These are phyloP conservation scores for Hebeloma cylindrosporum DNA, from an alignment of 768 basidiomycete species.

Conservation along the genomic window DNA sequence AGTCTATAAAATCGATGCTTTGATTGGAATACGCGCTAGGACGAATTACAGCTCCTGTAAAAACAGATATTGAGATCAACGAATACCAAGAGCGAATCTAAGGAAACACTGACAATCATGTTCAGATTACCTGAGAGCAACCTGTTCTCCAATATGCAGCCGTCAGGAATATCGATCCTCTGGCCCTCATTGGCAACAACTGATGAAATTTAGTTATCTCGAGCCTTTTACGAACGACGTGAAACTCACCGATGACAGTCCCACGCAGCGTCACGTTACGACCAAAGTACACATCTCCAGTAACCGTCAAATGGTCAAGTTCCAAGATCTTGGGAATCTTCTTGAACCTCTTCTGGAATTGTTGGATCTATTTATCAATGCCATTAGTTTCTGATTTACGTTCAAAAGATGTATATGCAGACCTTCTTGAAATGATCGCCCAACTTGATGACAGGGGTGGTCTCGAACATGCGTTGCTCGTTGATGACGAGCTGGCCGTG, in stretches of 20 bases:
- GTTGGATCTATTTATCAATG: conserved; percentile 54
- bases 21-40: no score
- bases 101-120: conserved; percentile 56
- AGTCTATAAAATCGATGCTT: no score
- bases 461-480: conserved; percentile 77
- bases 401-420: conserved; percentile 7
- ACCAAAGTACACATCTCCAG: conserved; percentile 89
- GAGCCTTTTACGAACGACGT: neutral
- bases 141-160: conserved; percentile 75
- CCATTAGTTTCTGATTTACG: neutral
- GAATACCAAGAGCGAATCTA: neutral
- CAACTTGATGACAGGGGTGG: conserved; percentile 94
- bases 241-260: conserved; percentile 71
- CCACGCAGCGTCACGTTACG: conserved; percentile 83
- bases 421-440: conserved; percentile 98
- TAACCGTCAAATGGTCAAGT: conserved; percentile 91
- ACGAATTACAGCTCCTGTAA: conserved; percentile 17
- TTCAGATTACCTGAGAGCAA: conserved; percentile 83
- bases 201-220: conserved; percentile 15
- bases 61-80: neutral
- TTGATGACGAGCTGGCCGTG: conserved; percentile 90
- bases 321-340: conserved; percentile 90
- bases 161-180: conserved; percentile 82
- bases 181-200: conserved; percentile 82
- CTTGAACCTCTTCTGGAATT: conserved; percentile 95